Evolutionary conservation across 768 basidiomycete genomes (phyloP).

Genomic region (Sarcodon sp.): DNA sequence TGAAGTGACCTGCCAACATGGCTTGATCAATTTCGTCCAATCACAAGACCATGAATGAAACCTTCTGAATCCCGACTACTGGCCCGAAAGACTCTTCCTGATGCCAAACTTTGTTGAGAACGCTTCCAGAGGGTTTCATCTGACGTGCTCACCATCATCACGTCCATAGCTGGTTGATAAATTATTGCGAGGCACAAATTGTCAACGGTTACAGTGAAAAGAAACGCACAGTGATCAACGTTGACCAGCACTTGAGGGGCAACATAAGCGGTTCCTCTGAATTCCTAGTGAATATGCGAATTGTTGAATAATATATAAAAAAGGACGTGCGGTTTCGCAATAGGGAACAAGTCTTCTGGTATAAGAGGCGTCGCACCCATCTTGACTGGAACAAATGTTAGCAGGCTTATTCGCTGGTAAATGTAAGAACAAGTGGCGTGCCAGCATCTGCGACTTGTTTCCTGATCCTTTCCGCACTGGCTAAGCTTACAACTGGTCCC

Average conservation of each 20-base stretch:
- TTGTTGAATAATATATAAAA: background rate
- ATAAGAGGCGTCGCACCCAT: slow-evolving; percentile 75
- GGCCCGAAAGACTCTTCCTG: slow-evolving; percentile 92
- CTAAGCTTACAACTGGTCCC: slow-evolving; percentile 87
- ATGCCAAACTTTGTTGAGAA: background rate
- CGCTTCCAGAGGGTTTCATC: background rate
- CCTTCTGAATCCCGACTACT: slow-evolving; percentile 87
- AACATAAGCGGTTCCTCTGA: slow-evolving; percentile 74
- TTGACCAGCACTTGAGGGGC: slow-evolving; percentile 85
- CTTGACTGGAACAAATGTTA: slow-evolving; percentile 29
- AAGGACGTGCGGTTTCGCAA: slow-evolving; percentile 50
- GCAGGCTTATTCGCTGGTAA: background rate
- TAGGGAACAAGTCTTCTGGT: slow-evolving; percentile 49
- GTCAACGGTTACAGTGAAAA: background rate
- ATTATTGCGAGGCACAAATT: background rate
- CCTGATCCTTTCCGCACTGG: slow-evolving; percentile 73
- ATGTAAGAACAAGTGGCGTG: slow-evolving; percentile 18
- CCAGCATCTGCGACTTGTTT: slow-evolving; percentile 82
- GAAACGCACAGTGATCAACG: slow-evolving; percentile 71
- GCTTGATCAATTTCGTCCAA: background rate
- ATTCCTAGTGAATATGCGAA: slow-evolving; percentile 1
- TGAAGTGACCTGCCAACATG: slow-evolving; percentile 41
- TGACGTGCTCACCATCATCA: slow-evolving; percentile 60
- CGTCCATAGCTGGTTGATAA: slow-evolving; percentile 57
- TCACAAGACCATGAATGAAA: slow-evolving; percentile 12